A percentile compares a stretch with the other conserved stretches of the same genome.
phyloP scores from a whole-genome alignment of 805 yeast genomes.

The Geotrichum ghanense region DNA sequence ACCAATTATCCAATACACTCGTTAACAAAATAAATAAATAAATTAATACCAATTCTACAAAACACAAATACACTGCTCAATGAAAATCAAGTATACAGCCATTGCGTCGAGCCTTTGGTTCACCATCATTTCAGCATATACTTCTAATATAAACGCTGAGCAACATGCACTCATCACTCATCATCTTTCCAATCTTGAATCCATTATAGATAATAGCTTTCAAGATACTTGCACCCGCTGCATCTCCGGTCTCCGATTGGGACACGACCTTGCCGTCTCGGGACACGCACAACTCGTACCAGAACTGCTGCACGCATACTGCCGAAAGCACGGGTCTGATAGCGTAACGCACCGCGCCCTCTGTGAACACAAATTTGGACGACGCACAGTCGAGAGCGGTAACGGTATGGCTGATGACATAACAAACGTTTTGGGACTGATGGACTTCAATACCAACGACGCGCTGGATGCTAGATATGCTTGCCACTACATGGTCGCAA shows the following conservation, averaged over 20 bases:
- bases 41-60: no score
- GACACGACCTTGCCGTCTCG: not conserved
- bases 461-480: slow-evolving; percentile 37
- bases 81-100: no score
- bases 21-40: no score
- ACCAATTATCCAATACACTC: no score
- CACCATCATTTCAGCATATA: no score
- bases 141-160: no score
- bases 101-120: no score
- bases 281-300: not conserved
- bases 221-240: not conserved
- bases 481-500: slow-evolving; percentile 41
- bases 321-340: not conserved
- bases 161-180: no score
- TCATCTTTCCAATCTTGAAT: not conserved
- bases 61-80: no score
- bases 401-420: slow-evolving; percentile 29
- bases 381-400: slow-evolving; percentile 1
- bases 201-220: not conserved
- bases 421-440: slow-evolving; percentile 37
- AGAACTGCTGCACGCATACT: not conserved
- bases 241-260: not conserved
- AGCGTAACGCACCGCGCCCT: not conserved
- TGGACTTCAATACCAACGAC: slow-evolving; percentile 43
- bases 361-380: slow-evolving; percentile 1